Conservation (phyloP, 306 rosid genomes). For the Prinsepia uniflora region DNA sequence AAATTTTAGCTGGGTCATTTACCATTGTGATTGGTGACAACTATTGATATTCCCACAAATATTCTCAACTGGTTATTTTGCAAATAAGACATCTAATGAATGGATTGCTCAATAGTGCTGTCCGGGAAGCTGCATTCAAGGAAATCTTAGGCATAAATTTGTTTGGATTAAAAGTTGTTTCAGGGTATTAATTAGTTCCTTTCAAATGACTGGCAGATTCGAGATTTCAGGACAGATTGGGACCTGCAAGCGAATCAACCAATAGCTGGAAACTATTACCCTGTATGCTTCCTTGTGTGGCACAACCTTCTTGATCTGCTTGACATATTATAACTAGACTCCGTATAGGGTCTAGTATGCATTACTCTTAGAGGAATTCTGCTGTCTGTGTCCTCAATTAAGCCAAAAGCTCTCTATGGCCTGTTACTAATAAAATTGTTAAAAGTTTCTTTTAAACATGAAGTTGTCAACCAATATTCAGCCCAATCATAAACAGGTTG, state of each 20-base stretch:
- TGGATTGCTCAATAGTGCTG: neutral
- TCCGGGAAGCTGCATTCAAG: neutral
- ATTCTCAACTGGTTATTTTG: neutral
- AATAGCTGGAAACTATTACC: slow-evolving; percentile 36
- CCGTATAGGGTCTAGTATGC: neutral
- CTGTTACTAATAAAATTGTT: neutral
- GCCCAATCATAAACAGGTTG: neutral
- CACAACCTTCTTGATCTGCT: slow-evolving; percentile 5
- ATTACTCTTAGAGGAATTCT: neutral
- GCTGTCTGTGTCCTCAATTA: neutral
- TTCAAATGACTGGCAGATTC: slow-evolving; percentile 28
- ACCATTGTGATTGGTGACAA: neutral
- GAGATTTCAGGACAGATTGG: slow-evolving; percentile 35
- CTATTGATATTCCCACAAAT: neutral
- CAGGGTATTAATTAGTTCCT: neutral
- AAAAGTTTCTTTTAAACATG: neutral
- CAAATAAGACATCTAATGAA: neutral
- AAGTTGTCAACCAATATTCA: neutral
- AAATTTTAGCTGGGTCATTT: neutral
- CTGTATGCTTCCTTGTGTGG: slow-evolving; percentile 20
- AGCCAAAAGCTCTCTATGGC: neutral
- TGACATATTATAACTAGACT: neutral
- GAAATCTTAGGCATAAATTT: neutral
- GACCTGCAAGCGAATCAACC: slow-evolving; percentile 36
- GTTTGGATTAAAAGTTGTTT: neutral